phyloP scores from a whole-genome alignment of 495 filamentous ascomycete genomes.

The Pyrenopolyporus hunteri region DNA sequence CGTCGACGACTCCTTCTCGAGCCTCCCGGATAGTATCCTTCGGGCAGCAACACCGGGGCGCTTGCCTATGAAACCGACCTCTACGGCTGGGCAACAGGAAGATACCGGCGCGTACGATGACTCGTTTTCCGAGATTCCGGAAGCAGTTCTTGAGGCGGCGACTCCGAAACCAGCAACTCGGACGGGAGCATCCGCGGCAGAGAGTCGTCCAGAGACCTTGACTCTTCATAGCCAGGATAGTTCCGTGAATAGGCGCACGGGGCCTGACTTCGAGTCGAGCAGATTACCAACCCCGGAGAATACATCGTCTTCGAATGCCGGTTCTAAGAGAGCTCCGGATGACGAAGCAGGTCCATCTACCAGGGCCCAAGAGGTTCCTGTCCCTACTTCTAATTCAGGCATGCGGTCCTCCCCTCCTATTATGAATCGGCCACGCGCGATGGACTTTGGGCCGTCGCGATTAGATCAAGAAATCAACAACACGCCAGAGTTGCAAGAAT shows the following conservation, averaged over 20 bases:
- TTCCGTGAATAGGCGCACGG: slow-evolving; percentile 33
- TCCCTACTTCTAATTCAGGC: slow-evolving; percentile 16
- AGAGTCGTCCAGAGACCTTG: neutral
- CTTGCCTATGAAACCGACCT: slow-evolving; percentile 31
- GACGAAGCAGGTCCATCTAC: slow-evolving; percentile 25
- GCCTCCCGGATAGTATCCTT: slow-evolving; percentile 40
- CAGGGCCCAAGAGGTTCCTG: slow-evolving; percentile 4
- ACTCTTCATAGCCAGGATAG: slow-evolving; percentile 2
- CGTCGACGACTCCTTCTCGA: slow-evolving; percentile 42
- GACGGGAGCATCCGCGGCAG: slow-evolving; percentile 2
- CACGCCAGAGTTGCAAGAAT: slow-evolving; percentile 40
- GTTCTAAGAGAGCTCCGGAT: slow-evolving; percentile 29
- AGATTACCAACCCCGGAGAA: slow-evolving; percentile 62
- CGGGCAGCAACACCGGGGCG: slow-evolving; percentile 39
- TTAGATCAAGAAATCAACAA: slow-evolving; percentile 37
- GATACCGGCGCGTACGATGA: slow-evolving; percentile 51
- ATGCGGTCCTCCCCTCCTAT: slow-evolving; percentile 39
- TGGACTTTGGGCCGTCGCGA: slow-evolving; percentile 37
- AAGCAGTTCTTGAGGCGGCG: slow-evolving; percentile 53
- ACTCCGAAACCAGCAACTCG: slow-evolving; percentile 48
- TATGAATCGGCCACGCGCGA: slow-evolving; percentile 36
- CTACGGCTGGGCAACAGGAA: slow-evolving; percentile 10
- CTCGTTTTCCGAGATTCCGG: slow-evolving; percentile 59
- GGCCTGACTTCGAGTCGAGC: slow-evolving; percentile 45
- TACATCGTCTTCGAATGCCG: slow-evolving; percentile 56